Evolutionary conservation across 169 alveolate genomes (phyloP), one percentile per base, ranked within the genome.

Genomic region (Amoebophrya sp.): DNA sequence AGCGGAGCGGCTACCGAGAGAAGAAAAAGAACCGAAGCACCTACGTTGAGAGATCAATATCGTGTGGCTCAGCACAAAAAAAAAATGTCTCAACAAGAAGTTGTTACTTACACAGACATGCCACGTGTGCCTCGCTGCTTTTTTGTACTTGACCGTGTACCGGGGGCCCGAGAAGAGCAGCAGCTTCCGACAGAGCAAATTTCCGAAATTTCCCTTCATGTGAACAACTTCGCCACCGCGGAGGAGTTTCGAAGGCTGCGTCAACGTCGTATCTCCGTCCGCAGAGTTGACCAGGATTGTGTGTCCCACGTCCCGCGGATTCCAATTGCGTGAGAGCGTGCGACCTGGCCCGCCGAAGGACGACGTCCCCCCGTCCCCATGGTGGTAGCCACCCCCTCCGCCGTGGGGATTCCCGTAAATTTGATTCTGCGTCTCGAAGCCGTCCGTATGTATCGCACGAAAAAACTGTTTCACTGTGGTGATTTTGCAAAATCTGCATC

Each of bases 101-200:
- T 18, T n/a, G n/a, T n/a, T 47, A 12, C 66, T 7, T 66, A 66
- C 83, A n/a, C 83, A 66, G 83, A 66, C 83, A 25, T 66, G 83
- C 83, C 83, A 66, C 10, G 83, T 66, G 35, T 66, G 83, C 32
- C 83, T 66, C 35, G 83, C 83, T 18, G 83, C 83, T 66, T 66
- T 66, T n/a, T 66, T 66, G 35, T 66, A 66, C 35, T 66, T 66
- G 38, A 66, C 35, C 39, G 83, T 66, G 83, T 66, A 66, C 18
- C 83, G 12, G 7, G 83, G 83, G 38, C 83, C 83, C 7, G 38
- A 25, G 83, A 66, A 66, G 38, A 66, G 29, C 0, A 66, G 1
- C 35, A 66, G 12, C 10, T 66, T 66, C 39, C 83, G 83, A 25
- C 83, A 66, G 7, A 66, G 35, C 32, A 66, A 25, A 25, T 66